Base-by-base conservation (phyloP, 345 rosid genomes). In the Ceriops zippeliana region DNA sequence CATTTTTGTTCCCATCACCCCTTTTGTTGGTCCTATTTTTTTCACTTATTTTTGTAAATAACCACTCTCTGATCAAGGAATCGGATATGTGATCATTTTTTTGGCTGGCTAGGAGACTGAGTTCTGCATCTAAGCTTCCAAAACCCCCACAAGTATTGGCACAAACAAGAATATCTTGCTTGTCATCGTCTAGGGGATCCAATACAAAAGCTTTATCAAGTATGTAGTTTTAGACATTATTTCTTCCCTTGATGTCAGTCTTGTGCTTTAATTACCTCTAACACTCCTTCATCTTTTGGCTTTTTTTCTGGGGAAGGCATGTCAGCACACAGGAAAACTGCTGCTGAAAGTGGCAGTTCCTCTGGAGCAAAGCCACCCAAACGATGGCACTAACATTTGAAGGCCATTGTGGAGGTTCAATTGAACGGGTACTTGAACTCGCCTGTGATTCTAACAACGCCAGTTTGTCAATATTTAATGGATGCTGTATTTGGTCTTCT, bases 191-290 rank as follows among this genome's bases (percentile, higher is more conserved):
- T 58, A 78, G 75, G 64, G 83, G 83, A 75, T 58, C 88, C 6
- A 46, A 66, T 31, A 81, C 96, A 13, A 88, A 83, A 81, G 63
- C 82, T 38, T 67, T 75, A 74, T 66, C 89, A 65, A 76, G 98
- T 95, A 87, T 26, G 85, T 64, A 27, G 13, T 31, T 67, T 60
- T 22, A 47, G 24, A 56, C 59, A 1, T 62, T 4, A 42, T 51
- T 19, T 5, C 6, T 30, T 63, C 34, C 17, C 24, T 19, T 4
- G 20, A 42, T 35, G 24, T 30, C 9, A 52, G 37, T 19, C 7
- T 21, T 15, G 30, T 28, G 24, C 21, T 4, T 16, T 27, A 37
- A 65, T 9, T 11, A 30, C 7, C 22, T 69, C 22, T 60, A 17
- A 42, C 53, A 21, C 31, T 49, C 52, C 9, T 1, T 63, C 19